Base-by-base conservation (phyloP, 768 basidiomycete genomes). In the Suillus lakei region DNA sequence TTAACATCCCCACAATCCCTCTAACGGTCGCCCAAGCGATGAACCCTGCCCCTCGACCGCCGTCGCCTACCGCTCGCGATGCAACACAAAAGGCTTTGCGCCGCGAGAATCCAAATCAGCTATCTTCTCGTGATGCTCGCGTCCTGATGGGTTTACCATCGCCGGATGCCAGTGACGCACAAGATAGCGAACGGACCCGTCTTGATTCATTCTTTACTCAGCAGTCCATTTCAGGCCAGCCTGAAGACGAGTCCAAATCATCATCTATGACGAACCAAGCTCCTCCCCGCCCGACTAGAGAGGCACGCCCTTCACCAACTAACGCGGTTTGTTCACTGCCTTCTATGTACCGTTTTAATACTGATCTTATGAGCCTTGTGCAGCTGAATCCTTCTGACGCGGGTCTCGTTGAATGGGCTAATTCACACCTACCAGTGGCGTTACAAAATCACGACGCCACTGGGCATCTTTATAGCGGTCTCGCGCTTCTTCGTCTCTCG, bases 1-100 rank as follows among this genome's bases (percentile, higher is more conserved):
- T 93, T 80, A 98, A 98, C 72, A 94, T 99, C 60, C 94, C 96
- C 1, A 99, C 97, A 1, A 98, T 99, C 67, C 95, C 97, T 0
- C 84, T 99, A 48, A 87, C 91, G 28, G 93, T 98, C 15, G 98
- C 98, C 0, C 96, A 99, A 79, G 89, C 96, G 2, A 95, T 99
- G 95, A 95, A 93, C 71, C 96, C 97, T 2, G 92, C 93, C 0
- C 96, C 96, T 9, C 86, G 97, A 15, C 98, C 98, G 0, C 97
- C 98, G 1, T 97, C 96, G 0, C 98, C 98, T 0, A 84, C 87
- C 0, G 90, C 92, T 16, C 89, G 95, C 18, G 94, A 88, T 23
- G 95, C 95, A 1, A 94, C 91, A 0, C 96, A 98, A 76, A 88
- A 90, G 50, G 93, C 95, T 0, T 81, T 93, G 58, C 87, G 95